Percentiles rank a stretch among this genome's conserved stretches.
These are phyloP conservation scores for Blastobotrys malaysiensis DNA, from an alignment of 1,139 yeast species.

Conservation along the genomic window DNA sequence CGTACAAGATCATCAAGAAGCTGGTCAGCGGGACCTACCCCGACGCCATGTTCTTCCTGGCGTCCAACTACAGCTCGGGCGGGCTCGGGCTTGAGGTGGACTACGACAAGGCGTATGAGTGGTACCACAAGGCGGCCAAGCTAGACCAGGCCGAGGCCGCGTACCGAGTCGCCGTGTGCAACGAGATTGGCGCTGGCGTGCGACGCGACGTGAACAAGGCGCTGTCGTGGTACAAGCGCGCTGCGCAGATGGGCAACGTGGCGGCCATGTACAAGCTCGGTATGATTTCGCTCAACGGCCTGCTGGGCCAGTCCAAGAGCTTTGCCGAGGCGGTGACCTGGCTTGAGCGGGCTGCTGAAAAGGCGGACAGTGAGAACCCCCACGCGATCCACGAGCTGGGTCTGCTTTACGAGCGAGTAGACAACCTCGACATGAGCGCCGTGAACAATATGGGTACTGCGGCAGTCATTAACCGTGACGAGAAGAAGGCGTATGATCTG, in stretches of 20 bases:
- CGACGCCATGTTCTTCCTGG: conserved; percentile 52
- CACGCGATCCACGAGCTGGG: conserved; percentile 65
- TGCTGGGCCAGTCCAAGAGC: conserved; percentile 39
- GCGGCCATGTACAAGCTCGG: conserved; percentile 68
- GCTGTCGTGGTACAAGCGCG: conserved; percentile 47
- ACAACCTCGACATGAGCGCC: conserved; percentile 38
- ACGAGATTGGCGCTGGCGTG: conserved; percentile 61
- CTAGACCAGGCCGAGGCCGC: conserved; percentile 53
- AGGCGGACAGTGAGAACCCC: conserved; percentile 42
- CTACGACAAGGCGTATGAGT: conserved; percentile 53
- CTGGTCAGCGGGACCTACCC: conserved; percentile 41
- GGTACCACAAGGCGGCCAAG: conserved; percentile 53
- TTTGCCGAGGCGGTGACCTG: conserved; percentile 48
- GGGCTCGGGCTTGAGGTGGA: conserved; percentile 49
- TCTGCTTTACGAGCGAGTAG: conserved; percentile 61
- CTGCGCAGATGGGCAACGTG: conserved; percentile 52
- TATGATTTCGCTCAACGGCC: conserved; percentile 53
- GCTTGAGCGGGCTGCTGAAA: conserved; percentile 50
- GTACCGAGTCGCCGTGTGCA: conserved; percentile 62
- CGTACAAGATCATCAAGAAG: conserved; percentile 53
- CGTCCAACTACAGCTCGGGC: conserved; percentile 55
- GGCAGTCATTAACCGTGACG: conserved; percentile 36
- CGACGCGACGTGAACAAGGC: conserved; percentile 43
- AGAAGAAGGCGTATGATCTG: conserved; percentile 57
- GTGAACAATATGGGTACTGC: conserved; percentile 18